A percentile compares a stretch with the other conserved stretches of the same genome.
phyloP scores from a whole-genome alignment of 2,329 filamentous ascomycete genomes.

The Curvularia eragrostidis region DNA sequence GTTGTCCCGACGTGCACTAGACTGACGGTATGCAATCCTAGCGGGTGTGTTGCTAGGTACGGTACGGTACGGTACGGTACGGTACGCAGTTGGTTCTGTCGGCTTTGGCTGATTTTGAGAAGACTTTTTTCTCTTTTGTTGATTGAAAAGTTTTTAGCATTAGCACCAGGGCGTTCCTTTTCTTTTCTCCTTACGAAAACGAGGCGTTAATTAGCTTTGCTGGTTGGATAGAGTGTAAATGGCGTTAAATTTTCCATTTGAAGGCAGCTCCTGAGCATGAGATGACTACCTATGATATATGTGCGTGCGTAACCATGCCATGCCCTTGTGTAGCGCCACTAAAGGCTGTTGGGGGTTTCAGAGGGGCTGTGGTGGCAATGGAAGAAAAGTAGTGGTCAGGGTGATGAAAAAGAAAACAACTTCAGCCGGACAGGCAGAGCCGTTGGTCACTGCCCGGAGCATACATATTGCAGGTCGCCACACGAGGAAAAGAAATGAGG shows the following conservation, averaged over 20 bases:
- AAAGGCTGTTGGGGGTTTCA: background rate
- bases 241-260: background rate
- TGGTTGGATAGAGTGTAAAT: background rate
- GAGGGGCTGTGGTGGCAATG: background rate
- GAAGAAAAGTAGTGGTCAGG: background rate
- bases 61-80: background rate
- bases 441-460: background rate
- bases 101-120: background rate
- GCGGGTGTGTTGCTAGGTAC: background rate
- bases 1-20: conserved; percentile 23
- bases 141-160: conserved; percentile 13
- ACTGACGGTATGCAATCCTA: conserved; percentile 23
- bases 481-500: background rate
- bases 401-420: background rate
- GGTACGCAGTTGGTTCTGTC: background rate
- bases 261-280: background rate
- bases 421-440: background rate
- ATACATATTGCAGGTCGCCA: conserved; percentile 1
- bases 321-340: background rate
- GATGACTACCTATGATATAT: background rate
- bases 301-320: background rate
- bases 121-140: background rate
- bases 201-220: background rate
- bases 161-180: conserved; percentile 14
- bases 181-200: background rate